Conservation (phyloP, 495 filamentous ascomycete species). For the Xylaria nigripes region DNA sequence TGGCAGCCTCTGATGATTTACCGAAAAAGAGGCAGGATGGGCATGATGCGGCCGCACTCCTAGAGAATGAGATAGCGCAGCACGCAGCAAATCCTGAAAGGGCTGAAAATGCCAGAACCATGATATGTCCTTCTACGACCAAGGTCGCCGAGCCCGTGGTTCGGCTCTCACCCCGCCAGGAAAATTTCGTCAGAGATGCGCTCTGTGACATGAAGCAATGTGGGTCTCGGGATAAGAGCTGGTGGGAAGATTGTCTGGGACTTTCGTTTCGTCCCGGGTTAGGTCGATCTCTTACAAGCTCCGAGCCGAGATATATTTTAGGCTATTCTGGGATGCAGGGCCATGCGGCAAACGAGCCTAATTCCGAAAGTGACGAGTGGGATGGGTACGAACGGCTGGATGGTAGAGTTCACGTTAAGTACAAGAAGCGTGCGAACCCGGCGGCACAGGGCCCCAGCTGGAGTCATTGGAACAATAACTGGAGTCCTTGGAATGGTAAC, state of each 20-base stretch:
- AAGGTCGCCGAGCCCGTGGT: neutral
- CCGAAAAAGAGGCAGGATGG: constrained; percentile 14
- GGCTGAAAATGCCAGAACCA: neutral
- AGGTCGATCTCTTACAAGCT: constrained; percentile 16
- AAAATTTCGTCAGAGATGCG: constrained; percentile 19
- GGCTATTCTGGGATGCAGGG: neutral
- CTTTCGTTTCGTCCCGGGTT: neutral
- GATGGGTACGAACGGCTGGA: neutral
- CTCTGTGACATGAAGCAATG: constrained; percentile 19
- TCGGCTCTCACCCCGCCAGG: constrained; percentile 15
- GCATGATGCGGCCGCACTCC: constrained; percentile 15
- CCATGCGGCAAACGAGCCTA: neutral
- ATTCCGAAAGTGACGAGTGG: neutral
- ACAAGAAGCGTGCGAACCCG: neutral
- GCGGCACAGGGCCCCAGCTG: neutral
- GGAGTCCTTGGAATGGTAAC: neutral
- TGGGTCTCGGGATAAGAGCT: constrained; percentile 16
- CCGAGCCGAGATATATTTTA: constrained; percentile 8
- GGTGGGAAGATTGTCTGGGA: constrained; percentile 19
- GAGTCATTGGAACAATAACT: neutral
- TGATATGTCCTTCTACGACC: neutral
- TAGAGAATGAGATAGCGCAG: constrained; percentile 7
- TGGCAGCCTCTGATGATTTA: constrained; percentile 10
- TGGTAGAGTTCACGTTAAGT: neutral
- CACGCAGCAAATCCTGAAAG: neutral